phyloP scores from a whole-genome alignment of 495 filamentous ascomycete genomes.

The Daldinia grandis region DNA sequence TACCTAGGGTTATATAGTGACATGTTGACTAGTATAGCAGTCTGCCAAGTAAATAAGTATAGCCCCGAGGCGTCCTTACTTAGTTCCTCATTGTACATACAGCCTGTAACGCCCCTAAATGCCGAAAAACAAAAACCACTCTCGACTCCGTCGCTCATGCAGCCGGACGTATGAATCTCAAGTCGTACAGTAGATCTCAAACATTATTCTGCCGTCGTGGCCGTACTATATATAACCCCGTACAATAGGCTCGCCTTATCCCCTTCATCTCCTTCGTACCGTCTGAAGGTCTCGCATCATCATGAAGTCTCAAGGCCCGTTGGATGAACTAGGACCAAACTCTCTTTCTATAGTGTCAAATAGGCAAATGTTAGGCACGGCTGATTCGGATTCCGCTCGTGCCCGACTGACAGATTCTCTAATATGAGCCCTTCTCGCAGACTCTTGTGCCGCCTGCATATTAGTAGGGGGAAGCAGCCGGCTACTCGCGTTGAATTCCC shows the following conservation, averaged over 20 bases:
- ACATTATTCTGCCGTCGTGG: slow-evolving; percentile 16
- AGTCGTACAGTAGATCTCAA: slow-evolving; percentile 28
- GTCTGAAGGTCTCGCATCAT: not conserved
- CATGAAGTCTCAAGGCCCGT: slow-evolving; percentile 26
- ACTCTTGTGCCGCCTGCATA: slow-evolving; percentile 40
- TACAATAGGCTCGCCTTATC: slow-evolving; percentile 1
- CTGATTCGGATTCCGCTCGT: slow-evolving; percentile 39
- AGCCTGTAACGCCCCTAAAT: slow-evolving; percentile 15
- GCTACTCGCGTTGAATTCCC: slow-evolving; percentile 2
- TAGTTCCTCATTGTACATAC: slow-evolving; percentile 18
- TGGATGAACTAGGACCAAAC: slow-evolving; percentile 33
- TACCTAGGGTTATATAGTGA: not conserved
- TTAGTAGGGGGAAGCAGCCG: slow-evolving; percentile 10
- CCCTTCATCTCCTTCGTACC: not conserved
- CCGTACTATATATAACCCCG: slow-evolving; percentile 20
- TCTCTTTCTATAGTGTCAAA: slow-evolving; percentile 21
- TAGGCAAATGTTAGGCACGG: not conserved
- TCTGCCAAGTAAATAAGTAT: not conserved
- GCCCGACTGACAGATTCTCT: slow-evolving; percentile 32
- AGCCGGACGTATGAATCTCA: slow-evolving; percentile 37
- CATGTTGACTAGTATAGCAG: slow-evolving; percentile 5
- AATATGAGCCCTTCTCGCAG: slow-evolving; percentile 38
- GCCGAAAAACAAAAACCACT: slow-evolving; percentile 15
- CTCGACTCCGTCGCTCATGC: slow-evolving; percentile 44
- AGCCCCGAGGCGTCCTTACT: not conserved